Conservation (phyloP, 352 stramenopile genomes). For the Globisporangium heterothallicum region DNA sequence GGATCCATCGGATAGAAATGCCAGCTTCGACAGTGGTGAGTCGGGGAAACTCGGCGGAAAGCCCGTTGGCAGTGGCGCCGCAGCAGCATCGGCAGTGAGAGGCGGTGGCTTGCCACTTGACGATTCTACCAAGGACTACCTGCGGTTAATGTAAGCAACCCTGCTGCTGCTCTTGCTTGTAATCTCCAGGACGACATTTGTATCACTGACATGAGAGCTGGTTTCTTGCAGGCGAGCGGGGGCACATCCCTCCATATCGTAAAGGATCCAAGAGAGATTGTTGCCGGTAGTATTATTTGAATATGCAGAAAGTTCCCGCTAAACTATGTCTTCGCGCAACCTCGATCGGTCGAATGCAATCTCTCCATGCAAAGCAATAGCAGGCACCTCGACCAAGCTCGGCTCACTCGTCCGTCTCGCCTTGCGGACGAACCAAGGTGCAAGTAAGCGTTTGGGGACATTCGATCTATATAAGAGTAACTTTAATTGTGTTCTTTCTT, state of each 20-base stretch:
- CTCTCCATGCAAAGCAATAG: too few relatives aligned
- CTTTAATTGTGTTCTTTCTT: background rate
- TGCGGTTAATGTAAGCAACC: slow-evolving; percentile 41
- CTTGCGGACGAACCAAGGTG: background rate
- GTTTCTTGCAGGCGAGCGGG: background rate
- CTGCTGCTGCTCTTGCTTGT: background rate
- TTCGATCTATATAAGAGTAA: background rate
- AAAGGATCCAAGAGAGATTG: background rate
- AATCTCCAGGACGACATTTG: background rate
- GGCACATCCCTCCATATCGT: background rate
- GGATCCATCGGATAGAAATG: background rate
- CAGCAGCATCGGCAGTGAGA: slow-evolving; percentile 31
- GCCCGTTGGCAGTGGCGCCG: slow-evolving; percentile 32
- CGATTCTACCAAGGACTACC: slow-evolving; percentile 46
- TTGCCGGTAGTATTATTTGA: too few relatives aligned
- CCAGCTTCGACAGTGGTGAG: background rate
- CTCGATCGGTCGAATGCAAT: background rate
- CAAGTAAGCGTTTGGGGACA: background rate
- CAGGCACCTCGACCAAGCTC: too few relatives aligned
- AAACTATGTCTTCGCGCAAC: background rate
- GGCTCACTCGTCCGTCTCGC: too few relatives aligned
- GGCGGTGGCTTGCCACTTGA: slow-evolving; percentile 33
- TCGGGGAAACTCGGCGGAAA: background rate
- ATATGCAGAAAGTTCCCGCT: background rate
- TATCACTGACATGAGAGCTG: background rate